Percentiles rank a stretch among this genome's conserved stretches.
phyloP scores from a whole-genome alignment of 768 basidiomycete genomes.

The Podaxis sp. region DNA sequence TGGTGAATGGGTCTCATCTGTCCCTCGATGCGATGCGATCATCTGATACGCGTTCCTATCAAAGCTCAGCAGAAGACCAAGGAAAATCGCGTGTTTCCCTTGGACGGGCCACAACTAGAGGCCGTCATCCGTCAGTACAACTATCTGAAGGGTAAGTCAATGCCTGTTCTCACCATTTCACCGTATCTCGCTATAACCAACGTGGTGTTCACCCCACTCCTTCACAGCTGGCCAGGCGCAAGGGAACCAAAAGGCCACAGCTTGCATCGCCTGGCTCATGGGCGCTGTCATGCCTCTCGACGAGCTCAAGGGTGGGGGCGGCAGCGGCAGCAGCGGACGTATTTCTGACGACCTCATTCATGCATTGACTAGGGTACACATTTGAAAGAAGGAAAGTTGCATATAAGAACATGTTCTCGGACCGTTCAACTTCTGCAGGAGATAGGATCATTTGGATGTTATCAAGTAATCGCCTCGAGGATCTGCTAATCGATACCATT shows the following conservation, averaged over 20 bases:
- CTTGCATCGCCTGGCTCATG: conserved; percentile 40
- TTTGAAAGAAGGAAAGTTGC: conserved; percentile 19
- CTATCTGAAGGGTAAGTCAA: conserved; percentile 32
- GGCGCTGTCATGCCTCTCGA: conserved; percentile 46
- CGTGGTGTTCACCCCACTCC: not conserved
- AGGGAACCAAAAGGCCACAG: conserved; percentile 28
- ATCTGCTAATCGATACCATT: conserved; percentile 6
- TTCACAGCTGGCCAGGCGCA: conserved; percentile 28
- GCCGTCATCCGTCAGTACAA: conserved; percentile 38
- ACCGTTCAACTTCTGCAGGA: not conserved
- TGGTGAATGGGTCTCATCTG: conserved; percentile 26
- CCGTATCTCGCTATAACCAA: not conserved
- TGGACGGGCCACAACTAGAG: conserved; percentile 37
- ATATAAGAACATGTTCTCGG: not conserved
- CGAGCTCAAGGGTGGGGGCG: conserved; percentile 15
- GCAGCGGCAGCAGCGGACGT: conserved; percentile 20
- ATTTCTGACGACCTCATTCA: conserved; percentile 29
- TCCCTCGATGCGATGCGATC: not conserved
- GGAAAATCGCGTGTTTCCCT: conserved; percentile 34
- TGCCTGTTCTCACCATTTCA: not conserved
- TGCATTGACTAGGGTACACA: conserved; percentile 33
- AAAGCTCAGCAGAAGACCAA: conserved; percentile 23
- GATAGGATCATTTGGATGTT: not conserved
- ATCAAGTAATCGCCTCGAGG: conserved; percentile 5
- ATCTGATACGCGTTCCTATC: conserved; percentile 24